Conservation (phyloP, 164 flowering plant species). For the Sextonia rubra region DNA sequence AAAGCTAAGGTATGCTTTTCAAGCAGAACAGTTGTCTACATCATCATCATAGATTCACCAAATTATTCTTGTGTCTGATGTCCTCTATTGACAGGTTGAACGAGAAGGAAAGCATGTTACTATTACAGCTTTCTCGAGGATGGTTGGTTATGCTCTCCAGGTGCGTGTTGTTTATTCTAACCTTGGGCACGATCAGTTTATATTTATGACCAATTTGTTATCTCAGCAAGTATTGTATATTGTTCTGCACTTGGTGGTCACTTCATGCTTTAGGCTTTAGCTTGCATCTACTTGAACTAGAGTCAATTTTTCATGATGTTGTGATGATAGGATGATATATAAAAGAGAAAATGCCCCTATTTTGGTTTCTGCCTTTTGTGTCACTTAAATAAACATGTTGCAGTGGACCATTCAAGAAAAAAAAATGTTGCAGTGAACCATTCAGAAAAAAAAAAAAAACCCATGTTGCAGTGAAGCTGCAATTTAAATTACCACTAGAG, state of each 20-base stretch:
- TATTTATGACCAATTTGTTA: background rate
- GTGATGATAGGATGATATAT: background rate
- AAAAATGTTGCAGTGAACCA: no score
- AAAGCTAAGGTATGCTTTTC: slow-evolving; percentile 70
- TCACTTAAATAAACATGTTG: background rate
- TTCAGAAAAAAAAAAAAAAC: no score
- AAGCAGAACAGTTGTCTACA: no score
- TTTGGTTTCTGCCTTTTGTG: background rate
- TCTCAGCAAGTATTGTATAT: background rate
- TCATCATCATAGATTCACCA: background rate
- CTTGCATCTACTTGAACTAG: background rate
- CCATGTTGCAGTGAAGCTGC: background rate
- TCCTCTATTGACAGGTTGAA: slow-evolving; percentile 53
- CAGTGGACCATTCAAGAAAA: no score
- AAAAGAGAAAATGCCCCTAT: background rate
- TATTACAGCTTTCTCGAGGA: slow-evolving; percentile 81
- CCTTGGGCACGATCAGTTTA: background rate
- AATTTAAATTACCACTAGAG: no score
- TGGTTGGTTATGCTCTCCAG: slow-evolving; percentile 91
- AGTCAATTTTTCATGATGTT: background rate
- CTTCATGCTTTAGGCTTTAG: background rate
- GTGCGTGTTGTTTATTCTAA: slow-evolving; percentile 30
- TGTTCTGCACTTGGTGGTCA: background rate
- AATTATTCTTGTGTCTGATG: background rate
- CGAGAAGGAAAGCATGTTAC: slow-evolving; percentile 85